A percentile compares a stretch with the other conserved stretches of the same genome.
Conservation (phyloP, 2,329 filamentous ascomycete genomes). For the Colletotrichum melonis region DNA sequence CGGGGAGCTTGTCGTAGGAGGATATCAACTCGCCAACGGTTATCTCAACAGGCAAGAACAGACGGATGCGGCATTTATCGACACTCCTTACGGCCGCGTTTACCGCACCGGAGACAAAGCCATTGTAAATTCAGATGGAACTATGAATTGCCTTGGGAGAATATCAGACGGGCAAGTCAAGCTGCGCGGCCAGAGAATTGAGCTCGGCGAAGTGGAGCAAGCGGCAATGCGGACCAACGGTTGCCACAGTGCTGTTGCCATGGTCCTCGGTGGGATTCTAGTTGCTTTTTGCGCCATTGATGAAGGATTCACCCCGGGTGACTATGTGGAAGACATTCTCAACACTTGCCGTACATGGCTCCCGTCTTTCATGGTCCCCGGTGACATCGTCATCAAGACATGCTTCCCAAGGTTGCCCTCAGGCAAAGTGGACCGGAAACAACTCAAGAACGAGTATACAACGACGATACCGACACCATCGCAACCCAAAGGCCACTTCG, state of each 20-base stretch:
- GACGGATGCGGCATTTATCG: conserved; percentile 77
- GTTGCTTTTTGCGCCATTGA: conserved; percentile 78
- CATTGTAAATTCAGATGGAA: conserved; percentile 72
- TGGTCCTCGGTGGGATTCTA: conserved; percentile 75
- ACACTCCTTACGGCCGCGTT: conserved; percentile 74
- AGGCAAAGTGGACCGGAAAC: conserved; percentile 83
- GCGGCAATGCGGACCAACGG: conserved; percentile 70
- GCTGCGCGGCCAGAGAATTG: conserved; percentile 83
- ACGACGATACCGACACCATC: neutral
- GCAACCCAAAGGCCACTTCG: neutral
- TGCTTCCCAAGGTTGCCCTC: conserved; percentile 82
- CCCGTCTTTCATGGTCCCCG: conserved; percentile 85
- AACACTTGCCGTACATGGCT: conserved; percentile 78
- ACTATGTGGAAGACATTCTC: conserved; percentile 55
- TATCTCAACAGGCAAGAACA: conserved; percentile 87
- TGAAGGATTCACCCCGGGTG: conserved; percentile 34
- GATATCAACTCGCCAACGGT: conserved; percentile 80
- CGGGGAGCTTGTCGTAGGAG: conserved; percentile 86
- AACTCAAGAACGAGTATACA: conserved; percentile 53
- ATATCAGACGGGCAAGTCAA: conserved; percentile 87
- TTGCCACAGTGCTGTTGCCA: conserved; percentile 74
- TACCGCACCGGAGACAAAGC: conserved; percentile 92
- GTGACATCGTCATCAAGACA: conserved; percentile 72
- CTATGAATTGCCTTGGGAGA: conserved; percentile 85
- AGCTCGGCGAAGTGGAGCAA: conserved; percentile 83